Conservation (phyloP, 2,329 filamentous ascomycete species). For the Ascochyta fabae region DNA sequence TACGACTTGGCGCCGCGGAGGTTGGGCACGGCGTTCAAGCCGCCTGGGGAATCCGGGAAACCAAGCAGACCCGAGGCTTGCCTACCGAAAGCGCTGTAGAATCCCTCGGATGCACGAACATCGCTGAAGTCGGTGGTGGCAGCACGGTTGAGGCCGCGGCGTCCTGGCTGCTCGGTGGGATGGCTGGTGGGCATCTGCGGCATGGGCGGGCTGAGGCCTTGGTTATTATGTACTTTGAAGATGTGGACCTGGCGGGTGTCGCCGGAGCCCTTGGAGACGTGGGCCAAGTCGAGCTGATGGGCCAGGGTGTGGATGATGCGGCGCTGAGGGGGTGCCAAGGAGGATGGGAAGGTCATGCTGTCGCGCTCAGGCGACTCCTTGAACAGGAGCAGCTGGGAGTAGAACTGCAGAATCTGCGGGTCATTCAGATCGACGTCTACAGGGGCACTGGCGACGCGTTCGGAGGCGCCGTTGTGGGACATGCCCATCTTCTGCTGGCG, state of each 20-base stretch:
- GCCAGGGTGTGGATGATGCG: conserved; percentile 92
- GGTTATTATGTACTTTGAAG: conserved; percentile 69
- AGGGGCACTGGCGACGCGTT: conserved; percentile 23
- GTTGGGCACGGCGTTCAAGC: conserved; percentile 74
- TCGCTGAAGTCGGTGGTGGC: conserved; percentile 98
- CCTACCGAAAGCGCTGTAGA: conserved; percentile 78
- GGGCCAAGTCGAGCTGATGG: conserved; percentile 91
- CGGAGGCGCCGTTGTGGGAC: conserved; percentile 23
- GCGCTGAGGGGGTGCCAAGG: conserved; percentile 81
- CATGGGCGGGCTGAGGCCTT: conserved; percentile 67
- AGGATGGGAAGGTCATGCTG: conserved; percentile 81
- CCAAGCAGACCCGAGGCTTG: conserved; percentile 84
- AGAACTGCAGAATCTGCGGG: conserved; percentile 83
- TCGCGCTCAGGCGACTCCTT: conserved; percentile 80
- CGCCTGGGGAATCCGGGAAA: conserved; percentile 73
- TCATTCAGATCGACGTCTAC: conserved; percentile 89
- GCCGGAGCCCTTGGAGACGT: conserved; percentile 86
- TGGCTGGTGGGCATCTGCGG: conserved; percentile 66
- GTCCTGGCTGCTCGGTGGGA: conserved; percentile 72
- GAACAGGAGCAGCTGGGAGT: conserved; percentile 89
- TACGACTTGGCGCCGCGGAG: conserved; percentile 95
- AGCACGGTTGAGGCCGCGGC: conserved; percentile 85
- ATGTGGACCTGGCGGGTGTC: conserved; percentile 91
- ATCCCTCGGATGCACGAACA: conserved; percentile 74
- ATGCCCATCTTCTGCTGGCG: conserved; percentile 55